Evolutionary conservation across 495 filamentous ascomycete genomes (phyloP), one percentile per base, ranked within the genome.

Genomic region (Tuber aestivum): DNA sequence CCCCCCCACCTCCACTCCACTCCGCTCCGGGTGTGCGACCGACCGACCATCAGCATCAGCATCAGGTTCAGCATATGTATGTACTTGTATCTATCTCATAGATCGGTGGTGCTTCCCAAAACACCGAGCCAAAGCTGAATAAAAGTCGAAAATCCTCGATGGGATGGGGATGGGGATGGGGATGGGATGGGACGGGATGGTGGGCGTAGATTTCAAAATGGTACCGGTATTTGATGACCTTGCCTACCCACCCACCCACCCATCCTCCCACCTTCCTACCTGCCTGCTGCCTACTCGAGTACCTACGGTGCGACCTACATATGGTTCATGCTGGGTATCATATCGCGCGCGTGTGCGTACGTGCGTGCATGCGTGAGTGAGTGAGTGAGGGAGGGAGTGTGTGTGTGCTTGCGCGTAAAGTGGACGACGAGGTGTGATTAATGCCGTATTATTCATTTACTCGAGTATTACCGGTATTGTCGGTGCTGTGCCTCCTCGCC

Each of bases 21-120:
- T 65, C 27, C 56, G 12, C 56, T 65, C 56, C 56, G 56, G 56
- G 56, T 65, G 56, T 65, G 56, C 56, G 56, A 65, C 56, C 56
- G 56, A 65, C 56, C 56, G 56, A 35, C 27, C 3, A 65, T 65
- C 56, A 35, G 56, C 56, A 65, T 65, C 56, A 32, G 56, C 10
- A 35, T 50, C 45, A n/a, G 45, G 21, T n/a, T 50, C 44, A 45
- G 44, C 44, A 50, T 18, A 32, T 65, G 50, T 35, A 32, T 65
- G 50, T 65, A 65, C 56, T 65, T 65, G 16, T 65, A 65, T 65
- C 56, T 14, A 65, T 65, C 56, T 65, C 56, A 35, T 16, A 35
- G 56, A 65, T 65, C 56, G 56, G 56, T 65, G 56, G 56, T 65
- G 32, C 50, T 45, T 20, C n/a, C 4, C 56, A 35, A 32, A 40